A percentile compares a stretch with the other conserved stretches of the same genome.
These are phyloP conservation scores for Emericellopsis atlantica DNA, from an alignment of 2,329 filamentous ascomycete species.

Conservation along the genomic window DNA sequence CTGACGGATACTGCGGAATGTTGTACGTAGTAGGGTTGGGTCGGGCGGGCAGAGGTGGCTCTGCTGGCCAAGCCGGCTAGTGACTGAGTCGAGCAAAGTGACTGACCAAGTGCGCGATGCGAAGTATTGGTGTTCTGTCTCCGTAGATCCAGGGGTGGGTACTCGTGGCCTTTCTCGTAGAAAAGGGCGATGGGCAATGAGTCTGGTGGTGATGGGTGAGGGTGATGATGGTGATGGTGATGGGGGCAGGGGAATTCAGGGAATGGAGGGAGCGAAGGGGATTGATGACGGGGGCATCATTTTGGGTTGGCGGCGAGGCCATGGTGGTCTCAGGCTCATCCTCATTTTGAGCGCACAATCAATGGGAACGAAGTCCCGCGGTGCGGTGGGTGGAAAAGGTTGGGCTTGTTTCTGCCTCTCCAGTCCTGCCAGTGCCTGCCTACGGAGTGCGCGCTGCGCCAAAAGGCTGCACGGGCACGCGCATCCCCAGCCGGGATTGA, in stretches of 20 bases:
- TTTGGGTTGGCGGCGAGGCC: conserved; percentile 2
- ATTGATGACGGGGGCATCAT: conserved; percentile 1
- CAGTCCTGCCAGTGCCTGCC: background rate
- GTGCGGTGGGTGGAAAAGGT: background rate
- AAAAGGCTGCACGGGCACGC: no score
- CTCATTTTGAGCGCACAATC: conserved; percentile 5
- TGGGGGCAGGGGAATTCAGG: background rate
- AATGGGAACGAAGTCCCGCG: background rate
- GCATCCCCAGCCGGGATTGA: no score
- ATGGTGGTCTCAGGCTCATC: conserved; percentile 5
- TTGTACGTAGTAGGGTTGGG: background rate
- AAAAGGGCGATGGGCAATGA: no score
- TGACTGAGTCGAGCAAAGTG: background rate
- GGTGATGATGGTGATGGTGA: conserved; percentile 1
- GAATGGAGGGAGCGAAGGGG: background rate
- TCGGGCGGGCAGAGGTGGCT: background rate
- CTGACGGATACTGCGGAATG: background rate
- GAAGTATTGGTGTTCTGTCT: no score
- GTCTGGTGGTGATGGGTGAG: background rate
- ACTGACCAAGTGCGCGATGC: no score
- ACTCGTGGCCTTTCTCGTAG: no score
- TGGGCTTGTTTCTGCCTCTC: conserved; percentile 1
- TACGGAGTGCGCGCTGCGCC: no score
- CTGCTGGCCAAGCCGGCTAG: conserved; percentile 1
- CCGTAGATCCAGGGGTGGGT: no score